These are phyloP conservation scores for Phytophthora crassamura DNA, from an alignment of 352 stramenopile genomes.

Conservation along the genomic window DNA sequence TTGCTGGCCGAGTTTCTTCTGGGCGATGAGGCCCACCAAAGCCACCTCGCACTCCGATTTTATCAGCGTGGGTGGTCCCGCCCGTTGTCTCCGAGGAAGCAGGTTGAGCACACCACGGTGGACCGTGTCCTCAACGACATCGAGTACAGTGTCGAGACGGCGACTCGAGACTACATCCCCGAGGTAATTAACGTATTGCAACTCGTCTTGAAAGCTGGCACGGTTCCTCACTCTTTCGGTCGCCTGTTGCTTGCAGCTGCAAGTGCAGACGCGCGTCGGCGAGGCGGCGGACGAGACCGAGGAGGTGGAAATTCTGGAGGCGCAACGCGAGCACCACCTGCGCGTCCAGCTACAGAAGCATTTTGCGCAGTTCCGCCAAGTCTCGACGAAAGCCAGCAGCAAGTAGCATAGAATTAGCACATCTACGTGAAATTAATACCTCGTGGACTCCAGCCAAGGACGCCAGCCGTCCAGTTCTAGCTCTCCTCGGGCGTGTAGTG, in stretches of 20 bases:
- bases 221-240: background rate
- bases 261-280: slow-evolving; percentile 31
- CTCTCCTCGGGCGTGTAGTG: slow-evolving; percentile 71
- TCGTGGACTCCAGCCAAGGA: background rate
- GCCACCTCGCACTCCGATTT: slow-evolving; percentile 51
- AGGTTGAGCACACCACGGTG: slow-evolving; percentile 7
- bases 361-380: slow-evolving; percentile 57
- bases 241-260: slow-evolving; percentile 11
- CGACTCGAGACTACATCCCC: slow-evolving; percentile 49
- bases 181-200: slow-evolving; percentile 29
- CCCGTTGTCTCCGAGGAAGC: slow-evolving; percentile 34
- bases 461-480: slow-evolving; percentile 24
- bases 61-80: slow-evolving; percentile 58
- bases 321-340: slow-evolving; percentile 45
- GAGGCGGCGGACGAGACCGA: slow-evolving; percentile 40
- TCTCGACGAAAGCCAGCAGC: slow-evolving; percentile 1
- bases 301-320: slow-evolving; percentile 38
- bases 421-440: slow-evolving; percentile 35
- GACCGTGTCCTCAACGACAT: slow-evolving; percentile 37
- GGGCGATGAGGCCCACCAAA: slow-evolving; percentile 42
- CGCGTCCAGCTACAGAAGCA: slow-evolving; percentile 60
- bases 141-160: slow-evolving; percentile 35
- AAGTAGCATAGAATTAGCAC: slow-evolving; percentile 15
- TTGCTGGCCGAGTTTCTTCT: slow-evolving; percentile 46
- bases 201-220: background rate